Percentiles rank a stretch among this genome's conserved stretches.
phyloP scores from a whole-genome alignment of 2,329 filamentous ascomycete genomes.

The Myriosclerotinia duriaeana region DNA sequence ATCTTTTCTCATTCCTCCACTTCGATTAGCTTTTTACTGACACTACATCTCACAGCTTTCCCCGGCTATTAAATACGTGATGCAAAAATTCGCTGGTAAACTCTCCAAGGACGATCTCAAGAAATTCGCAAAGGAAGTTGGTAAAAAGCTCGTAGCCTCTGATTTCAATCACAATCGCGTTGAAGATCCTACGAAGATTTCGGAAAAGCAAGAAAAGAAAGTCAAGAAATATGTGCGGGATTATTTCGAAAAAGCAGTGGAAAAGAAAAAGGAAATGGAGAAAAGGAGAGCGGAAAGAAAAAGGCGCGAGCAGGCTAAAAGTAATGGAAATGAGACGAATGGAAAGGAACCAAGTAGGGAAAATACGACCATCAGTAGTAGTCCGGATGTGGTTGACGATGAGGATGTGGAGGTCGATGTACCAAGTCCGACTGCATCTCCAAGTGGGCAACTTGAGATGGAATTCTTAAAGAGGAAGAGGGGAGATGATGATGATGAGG shows the following conservation, averaged over 20 bases:
- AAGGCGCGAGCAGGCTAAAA: constrained; percentile 16
- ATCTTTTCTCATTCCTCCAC: background rate
- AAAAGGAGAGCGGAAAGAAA: constrained; percentile 58
- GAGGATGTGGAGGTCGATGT: constrained; percentile 26
- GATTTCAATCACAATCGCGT: constrained; percentile 92
- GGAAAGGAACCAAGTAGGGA: background rate
- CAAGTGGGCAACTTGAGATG: constrained; percentile 18
- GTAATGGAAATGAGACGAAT: constrained; percentile 30
- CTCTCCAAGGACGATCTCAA: constrained; percentile 77
- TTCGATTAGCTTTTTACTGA: constrained; percentile 27
- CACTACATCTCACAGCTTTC: constrained; percentile 56
- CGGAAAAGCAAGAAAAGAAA: constrained; percentile 74
- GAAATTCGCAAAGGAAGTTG: constrained; percentile 63
- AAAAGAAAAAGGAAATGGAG: constrained; percentile 69
- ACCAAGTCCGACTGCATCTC: constrained; percentile 18
- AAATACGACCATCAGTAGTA: background rate
- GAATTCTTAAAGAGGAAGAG: constrained; percentile 63
- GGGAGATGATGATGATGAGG: constrained; percentile 42
- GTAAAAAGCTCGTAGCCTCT: constrained; percentile 85
- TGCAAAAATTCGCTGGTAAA: constrained; percentile 83
- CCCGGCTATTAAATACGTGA: constrained; percentile 79
- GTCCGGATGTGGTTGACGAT: constrained; percentile 39
- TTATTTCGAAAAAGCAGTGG: constrained; percentile 82
- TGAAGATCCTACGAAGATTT: constrained; percentile 73
- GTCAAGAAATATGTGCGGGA: constrained; percentile 81